phyloP scores from a whole-genome alignment of 345 rosid species.

The Cardamine chenopodiifolia region DNA sequence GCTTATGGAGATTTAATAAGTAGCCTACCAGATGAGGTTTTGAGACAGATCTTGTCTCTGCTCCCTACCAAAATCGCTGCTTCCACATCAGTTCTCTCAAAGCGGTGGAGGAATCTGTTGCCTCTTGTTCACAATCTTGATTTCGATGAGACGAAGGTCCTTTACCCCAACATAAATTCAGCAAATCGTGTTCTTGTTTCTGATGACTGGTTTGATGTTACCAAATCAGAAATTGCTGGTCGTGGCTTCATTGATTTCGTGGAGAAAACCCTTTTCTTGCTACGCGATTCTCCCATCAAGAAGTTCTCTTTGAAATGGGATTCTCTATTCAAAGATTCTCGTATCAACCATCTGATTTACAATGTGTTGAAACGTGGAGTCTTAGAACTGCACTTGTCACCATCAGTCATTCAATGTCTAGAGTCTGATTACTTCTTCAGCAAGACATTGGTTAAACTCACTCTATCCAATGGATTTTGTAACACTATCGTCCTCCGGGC shows the following conservation, averaged over 20 bases:
- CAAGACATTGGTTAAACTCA: not conserved
- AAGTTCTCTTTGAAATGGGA: not conserved
- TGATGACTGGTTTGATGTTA: too few relatives aligned
- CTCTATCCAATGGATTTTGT: not conserved
- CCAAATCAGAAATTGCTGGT: too few relatives aligned
- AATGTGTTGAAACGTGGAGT: not conserved
- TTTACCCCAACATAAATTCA: too few relatives aligned
- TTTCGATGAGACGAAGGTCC: not conserved
- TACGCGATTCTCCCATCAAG: not conserved
- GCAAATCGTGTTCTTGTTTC: too few relatives aligned
- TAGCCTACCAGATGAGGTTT: not conserved
- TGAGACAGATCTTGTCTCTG: not conserved
- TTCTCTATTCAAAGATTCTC: not conserved
- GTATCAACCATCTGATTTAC: not conserved
- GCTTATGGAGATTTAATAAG: not conserved
- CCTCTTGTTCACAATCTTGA: not conserved
- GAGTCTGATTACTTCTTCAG: not conserved
- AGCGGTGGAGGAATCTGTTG: not conserved
- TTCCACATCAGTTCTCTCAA: not conserved
- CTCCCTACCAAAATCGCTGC: not conserved
- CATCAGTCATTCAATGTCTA: accelerated
- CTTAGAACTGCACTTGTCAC: not conserved
- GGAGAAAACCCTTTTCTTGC: not conserved
- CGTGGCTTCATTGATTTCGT: too few relatives aligned
- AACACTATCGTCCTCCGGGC: not conserved